Conservation (phyloP, 371 early-diverging fungal species). For the Sporodiniella umbellata region DNA sequence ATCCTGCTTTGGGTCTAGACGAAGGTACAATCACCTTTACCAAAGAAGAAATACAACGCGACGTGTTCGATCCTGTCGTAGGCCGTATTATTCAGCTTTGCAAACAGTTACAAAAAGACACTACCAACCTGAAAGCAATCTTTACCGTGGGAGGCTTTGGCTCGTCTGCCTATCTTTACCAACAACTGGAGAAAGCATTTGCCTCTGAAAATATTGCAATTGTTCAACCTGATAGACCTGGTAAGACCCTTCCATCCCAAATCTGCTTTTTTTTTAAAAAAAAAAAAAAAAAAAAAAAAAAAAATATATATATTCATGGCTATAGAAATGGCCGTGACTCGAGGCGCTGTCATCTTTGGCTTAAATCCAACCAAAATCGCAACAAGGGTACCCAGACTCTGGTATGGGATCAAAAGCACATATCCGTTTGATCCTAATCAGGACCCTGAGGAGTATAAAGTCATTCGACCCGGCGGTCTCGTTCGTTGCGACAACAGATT, state of each 20-base stretch:
- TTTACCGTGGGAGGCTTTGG: conserved; percentile 51
- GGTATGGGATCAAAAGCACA: conserved; percentile 51
- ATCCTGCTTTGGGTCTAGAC: conserved; percentile 43
- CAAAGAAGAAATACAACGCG: conserved; percentile 31
- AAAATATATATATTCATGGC: too few species aligned
- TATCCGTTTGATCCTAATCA: conserved; percentile 33
- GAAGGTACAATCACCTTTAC: conserved; percentile 37
- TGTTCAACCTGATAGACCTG: conserved; percentile 39
- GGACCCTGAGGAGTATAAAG: conserved; percentile 44
- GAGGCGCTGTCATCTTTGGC: conserved; percentile 47
- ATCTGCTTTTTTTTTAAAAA: too few species aligned
- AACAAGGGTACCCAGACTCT: conserved; percentile 39
- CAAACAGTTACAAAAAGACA: conserved; percentile 28
- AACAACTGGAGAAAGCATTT: conserved; percentile 36
- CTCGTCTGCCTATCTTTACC: conserved; percentile 42
- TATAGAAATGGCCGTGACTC: conserved; percentile 43
- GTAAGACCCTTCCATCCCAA: too few species aligned
- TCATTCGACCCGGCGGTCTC: conserved; percentile 36
- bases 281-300: not conserved
- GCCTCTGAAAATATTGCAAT: conserved; percentile 21
- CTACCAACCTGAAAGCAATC: conserved; percentile 38
- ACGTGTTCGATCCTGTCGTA: conserved; percentile 46
- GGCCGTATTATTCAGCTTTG: conserved; percentile 28
- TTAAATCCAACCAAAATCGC: conserved; percentile 40
- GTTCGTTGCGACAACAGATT: conserved; percentile 45